A percentile compares a stretch with the other conserved stretches of the same genome.
Evolutionary conservation across 345 rosid genomes (phyloP).

Genomic region (Lenwebbia sp.): DNA sequence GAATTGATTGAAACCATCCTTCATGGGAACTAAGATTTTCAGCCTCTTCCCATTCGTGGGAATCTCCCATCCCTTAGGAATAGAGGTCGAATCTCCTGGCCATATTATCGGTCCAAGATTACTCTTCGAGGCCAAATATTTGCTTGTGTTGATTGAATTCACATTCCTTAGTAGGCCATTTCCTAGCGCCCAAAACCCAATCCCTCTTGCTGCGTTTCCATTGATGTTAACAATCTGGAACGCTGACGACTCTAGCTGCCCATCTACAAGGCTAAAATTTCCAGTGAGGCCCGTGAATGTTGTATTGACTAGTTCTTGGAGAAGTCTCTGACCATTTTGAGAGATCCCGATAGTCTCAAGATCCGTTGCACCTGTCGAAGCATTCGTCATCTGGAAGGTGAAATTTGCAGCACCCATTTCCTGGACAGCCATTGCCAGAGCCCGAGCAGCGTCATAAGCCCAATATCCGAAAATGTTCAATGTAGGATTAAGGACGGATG

Average conservation of each 20-base stretch:
- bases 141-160: background rate
- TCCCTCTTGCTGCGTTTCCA: background rate
- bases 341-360: background rate
- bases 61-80: background rate
- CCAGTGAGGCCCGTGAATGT: background rate
- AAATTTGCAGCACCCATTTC: background rate
- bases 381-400: background rate
- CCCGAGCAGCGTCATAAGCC: background rate
- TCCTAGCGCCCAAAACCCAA: background rate
- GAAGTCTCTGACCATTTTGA: background rate
- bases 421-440: background rate
- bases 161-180: background rate
- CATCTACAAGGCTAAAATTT: background rate
- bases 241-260: background rate
- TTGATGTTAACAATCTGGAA: background rate
- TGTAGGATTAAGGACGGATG: background rate
- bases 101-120: background rate
- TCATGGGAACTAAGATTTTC: background rate
- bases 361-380: background rate
- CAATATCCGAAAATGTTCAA: background rate
- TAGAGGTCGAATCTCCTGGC: background rate
- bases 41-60: background rate
- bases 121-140: background rate
- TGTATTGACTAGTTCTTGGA: background rate
- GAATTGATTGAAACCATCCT: fast-evolving